phyloP scores from a whole-genome alignment of 345 rosid genomes.

The Rubroshorea leprosula region DNA sequence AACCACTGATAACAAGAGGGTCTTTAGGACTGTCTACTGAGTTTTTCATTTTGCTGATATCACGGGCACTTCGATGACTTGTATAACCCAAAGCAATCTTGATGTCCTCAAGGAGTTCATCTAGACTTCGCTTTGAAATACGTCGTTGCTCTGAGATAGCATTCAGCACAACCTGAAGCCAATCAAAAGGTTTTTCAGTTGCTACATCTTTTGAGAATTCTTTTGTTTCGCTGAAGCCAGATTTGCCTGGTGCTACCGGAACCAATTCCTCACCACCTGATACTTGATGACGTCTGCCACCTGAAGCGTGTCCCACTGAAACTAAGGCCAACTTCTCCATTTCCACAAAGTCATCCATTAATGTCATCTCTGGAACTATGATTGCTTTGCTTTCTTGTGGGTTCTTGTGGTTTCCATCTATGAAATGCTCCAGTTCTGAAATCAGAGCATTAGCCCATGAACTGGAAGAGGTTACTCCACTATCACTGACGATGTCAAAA shows the following conservation, averaged over 20 bases:
- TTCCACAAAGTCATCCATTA: conserved; percentile 74
- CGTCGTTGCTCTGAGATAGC: conserved; percentile 62
- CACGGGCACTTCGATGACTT: conserved; percentile 19
- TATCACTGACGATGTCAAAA: conserved; percentile 44
- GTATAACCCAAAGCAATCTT: conserved; percentile 69
- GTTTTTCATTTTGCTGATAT: conserved; percentile 10
- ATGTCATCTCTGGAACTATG: conserved; percentile 43
- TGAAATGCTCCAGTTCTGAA: conserved; percentile 43
- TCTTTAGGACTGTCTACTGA: conserved; percentile 21
- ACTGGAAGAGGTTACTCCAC: conserved; percentile 47
- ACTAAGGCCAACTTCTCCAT: conserved; percentile 83
- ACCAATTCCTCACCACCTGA: conserved; percentile 26
- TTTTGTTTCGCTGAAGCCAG: conserved; percentile 11
- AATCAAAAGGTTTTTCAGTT: conserved; percentile 49
- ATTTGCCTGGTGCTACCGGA: conserved; percentile 19
- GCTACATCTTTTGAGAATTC: conserved; percentile 20
- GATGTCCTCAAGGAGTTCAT: conserved; percentile 65
- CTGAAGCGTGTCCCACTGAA: conserved; percentile 35
- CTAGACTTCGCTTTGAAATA: conserved; percentile 49
- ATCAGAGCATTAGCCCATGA: conserved; percentile 59
- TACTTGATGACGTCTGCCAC: conserved; percentile 3
- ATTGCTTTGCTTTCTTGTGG: conserved; percentile 22
- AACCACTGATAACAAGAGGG: conserved; percentile 24
- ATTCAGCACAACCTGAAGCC: conserved; percentile 87
- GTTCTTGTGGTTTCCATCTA: conserved; percentile 27